These are phyloP conservation scores for Coemansia sp. DNA, from an alignment of 192 early-diverging fungal species.

Conservation along the genomic window DNA sequence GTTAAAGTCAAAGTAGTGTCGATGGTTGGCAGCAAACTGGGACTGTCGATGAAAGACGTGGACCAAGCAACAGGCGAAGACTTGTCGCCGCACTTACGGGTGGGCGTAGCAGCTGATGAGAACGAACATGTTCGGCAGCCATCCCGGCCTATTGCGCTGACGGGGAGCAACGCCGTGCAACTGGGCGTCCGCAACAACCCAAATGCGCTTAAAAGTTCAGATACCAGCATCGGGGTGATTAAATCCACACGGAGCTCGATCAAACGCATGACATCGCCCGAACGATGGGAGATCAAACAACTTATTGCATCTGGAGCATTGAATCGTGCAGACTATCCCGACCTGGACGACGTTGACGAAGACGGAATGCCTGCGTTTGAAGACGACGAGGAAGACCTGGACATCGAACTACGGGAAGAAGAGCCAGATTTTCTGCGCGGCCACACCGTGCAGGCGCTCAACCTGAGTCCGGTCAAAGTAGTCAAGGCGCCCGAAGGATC, in stretches of 20 bases:
- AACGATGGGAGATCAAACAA: slow-evolving; percentile 97
- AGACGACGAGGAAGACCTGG: slow-evolving; percentile 92
- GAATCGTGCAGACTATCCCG: slow-evolving; percentile 81
- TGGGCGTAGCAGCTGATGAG: slow-evolving; percentile 39
- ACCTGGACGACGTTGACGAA: slow-evolving; percentile 79
- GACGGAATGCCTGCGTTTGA: slow-evolving; percentile 75
- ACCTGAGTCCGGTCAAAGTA: slow-evolving; percentile 94
- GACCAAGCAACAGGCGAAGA: slow-evolving; percentile 91
- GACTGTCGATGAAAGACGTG: slow-evolving; percentile 95
- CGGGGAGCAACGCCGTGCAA: slow-evolving; percentile 35
- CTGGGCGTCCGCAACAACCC: slow-evolving; percentile 12
- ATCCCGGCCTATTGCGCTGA: slow-evolving; percentile 11
- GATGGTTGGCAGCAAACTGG: slow-evolving; percentile 74
- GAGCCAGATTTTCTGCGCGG: slow-evolving; percentile 95
- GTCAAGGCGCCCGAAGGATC: slow-evolving; percentile 98
- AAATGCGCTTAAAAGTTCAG: neutral
- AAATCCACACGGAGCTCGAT: slow-evolving; percentile 36
- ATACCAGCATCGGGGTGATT: neutral
- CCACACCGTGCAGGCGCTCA: slow-evolving; percentile 79
- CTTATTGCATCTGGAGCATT: slow-evolving; percentile 93
- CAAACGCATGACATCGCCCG: slow-evolving; percentile 91
- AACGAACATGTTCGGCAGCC: neutral
- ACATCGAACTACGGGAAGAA: slow-evolving; percentile 95
- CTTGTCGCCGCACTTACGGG: slow-evolving; percentile 76
- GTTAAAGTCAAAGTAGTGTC: slow-evolving; percentile 98